Evolutionary conservation across 163 green algal genomes (phyloP), one percentile per base, ranked within the genome.

Genomic region (Chlamydomonas reinhardtii): DNA sequence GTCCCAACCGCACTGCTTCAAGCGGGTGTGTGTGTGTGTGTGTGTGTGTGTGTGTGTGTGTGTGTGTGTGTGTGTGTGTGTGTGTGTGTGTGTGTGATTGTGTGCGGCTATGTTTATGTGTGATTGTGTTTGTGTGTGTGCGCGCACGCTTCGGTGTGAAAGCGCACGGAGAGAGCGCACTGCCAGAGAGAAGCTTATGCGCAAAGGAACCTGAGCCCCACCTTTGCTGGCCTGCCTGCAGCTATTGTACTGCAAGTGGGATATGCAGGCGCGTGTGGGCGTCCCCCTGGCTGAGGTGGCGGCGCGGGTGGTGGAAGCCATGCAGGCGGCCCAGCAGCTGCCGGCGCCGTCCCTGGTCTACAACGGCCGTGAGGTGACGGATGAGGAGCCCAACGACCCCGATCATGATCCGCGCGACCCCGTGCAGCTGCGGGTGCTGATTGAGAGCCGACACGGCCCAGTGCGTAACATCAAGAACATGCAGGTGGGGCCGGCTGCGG

Each of bases 391-490:
- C 48, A 56, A 65, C 5, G 54, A 52, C 59, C 17, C 32, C 0
- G 62, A 83, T 17, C 11, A 37, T 24, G 75, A 83, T 35, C 59
- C 59, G 14, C 75, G 59, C 34, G 75, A 43, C 75, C 73, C 12
- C 16, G 39, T 35, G 9, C 74, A 32, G 66, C 66, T 85, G 65
- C 78, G 68, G 24, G 78, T 85, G 78, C 68, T 85, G 78, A 71
- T 85, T 32, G 78, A 85, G 66, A 85, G 37, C 39, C 43, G 78
- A 0, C n/a, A 71, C 37, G 78, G 78, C 8, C 78, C 52, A 6
- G 68, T 77, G 16, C 66, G 78, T 12, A 77, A 71, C 66, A 85
- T 85, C 66, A 76, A 77, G 48, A 85, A 85, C 48, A 0, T 85
- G 31, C 6, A 83, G 75, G 75, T 83, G 34, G 19, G 56, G 48